Conservation (phyloP, 2,329 filamentous ascomycete species). For the Colletotrichum tropicale region DNA sequence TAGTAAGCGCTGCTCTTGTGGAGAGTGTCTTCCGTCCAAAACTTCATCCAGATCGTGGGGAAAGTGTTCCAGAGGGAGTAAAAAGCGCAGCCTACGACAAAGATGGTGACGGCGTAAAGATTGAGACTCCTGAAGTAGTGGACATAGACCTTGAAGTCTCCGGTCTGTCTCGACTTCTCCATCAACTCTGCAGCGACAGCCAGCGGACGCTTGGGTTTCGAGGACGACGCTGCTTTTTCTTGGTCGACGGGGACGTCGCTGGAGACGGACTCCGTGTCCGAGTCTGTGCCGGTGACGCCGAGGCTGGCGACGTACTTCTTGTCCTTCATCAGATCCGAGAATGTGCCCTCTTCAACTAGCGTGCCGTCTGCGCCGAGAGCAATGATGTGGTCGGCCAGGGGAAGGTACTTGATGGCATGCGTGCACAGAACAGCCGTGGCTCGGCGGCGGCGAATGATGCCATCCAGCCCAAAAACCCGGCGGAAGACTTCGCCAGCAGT, state of each 20-base stretch:
- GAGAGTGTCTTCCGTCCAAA: conserved; percentile 28
- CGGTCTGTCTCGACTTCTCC: conserved; percentile 18
- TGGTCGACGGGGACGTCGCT: neutral
- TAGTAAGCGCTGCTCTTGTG: conserved; percentile 19
- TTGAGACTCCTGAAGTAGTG: conserved; percentile 25
- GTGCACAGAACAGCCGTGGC: conserved; percentile 26
- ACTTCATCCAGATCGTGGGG: conserved; percentile 35
- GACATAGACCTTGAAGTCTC: conserved; percentile 25
- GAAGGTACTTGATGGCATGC: conserved; percentile 34
- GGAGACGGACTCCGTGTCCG: conserved; percentile 9
- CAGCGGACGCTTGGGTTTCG: neutral
- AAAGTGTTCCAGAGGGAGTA: conserved; percentile 23
- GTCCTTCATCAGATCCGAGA: conserved; percentile 33
- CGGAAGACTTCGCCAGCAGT: conserved; percentile 39
- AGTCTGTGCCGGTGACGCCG: conserved; percentile 24
- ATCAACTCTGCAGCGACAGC: neutral
- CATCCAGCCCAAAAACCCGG: conserved; percentile 32
- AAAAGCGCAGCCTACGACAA: neutral
- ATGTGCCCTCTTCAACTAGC: conserved; percentile 45
- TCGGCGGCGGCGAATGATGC: conserved; percentile 23
- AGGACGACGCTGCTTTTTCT: neutral
- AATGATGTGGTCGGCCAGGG: conserved; percentile 50
- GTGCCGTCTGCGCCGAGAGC: conserved; percentile 45
- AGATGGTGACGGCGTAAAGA: neutral
- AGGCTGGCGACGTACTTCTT: conserved; percentile 35